Evolutionary conservation across 139 green algal species (phyloP).

Genomic region (Choricystis sp.): DNA sequence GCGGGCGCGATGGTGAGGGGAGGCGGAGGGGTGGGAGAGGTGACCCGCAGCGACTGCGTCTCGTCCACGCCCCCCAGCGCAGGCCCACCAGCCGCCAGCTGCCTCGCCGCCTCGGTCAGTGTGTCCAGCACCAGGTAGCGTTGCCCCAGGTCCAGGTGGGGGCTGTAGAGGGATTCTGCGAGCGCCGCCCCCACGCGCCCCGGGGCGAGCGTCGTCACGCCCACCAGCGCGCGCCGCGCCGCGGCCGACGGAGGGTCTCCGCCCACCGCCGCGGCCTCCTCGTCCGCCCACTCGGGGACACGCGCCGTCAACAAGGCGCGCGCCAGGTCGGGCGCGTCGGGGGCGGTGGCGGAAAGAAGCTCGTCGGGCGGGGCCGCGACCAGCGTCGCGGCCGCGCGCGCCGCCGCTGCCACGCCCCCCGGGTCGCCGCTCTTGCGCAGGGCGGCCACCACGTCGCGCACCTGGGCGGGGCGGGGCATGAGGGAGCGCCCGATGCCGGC

Average conservation of each 20-base stretch:
- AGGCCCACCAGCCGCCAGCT: constrained; percentile 19
- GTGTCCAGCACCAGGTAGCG: constrained; percentile 46
- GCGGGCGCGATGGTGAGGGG: too few species aligned
- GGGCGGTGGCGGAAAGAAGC: neutral
- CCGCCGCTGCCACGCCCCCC: neutral
- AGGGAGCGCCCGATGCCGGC: neutral
- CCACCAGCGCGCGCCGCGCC: constrained; percentile 21
- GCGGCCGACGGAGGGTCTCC: neutral
- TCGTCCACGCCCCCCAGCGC: constrained; percentile 2
- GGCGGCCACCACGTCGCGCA: neutral
- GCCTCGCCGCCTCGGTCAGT: constrained; percentile 27
- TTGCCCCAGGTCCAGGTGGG: constrained; percentile 47
- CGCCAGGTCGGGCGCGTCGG: constrained; percentile 13
- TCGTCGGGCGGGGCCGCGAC: neutral
- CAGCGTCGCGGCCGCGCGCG: neutral
- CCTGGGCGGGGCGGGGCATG: neutral
- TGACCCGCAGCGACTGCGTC: neutral
- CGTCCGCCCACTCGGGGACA: constrained; percentile 38
- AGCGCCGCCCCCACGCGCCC: constrained; percentile 26
- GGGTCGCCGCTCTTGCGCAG: neutral
- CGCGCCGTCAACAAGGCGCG: constrained; percentile 43
- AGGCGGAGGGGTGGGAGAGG: too few species aligned
- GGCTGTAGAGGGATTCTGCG: constrained; percentile 44
- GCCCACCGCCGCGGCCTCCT: constrained; percentile 7
- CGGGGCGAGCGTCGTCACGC: constrained; percentile 26